Base-by-base conservation (phyloP, 495 filamentous ascomycete genomes). In the Echria macrotheca region DNA sequence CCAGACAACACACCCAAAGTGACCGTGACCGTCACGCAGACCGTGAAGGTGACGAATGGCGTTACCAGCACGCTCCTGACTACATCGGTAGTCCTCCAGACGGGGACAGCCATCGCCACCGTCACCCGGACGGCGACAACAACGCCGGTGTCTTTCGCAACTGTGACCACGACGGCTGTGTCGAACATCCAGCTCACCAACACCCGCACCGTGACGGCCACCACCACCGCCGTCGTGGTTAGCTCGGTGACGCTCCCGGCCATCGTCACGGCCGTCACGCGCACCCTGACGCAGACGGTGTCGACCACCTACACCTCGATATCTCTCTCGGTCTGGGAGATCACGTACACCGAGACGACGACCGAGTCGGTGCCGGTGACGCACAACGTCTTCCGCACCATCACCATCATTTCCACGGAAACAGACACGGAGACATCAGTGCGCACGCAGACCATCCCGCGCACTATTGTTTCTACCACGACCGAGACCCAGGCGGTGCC, bases 341-440 rank as follows among this genome's bases (percentile, higher is more conserved):
- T 48, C 1, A 48, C 46, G 1, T 23, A 28, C 2, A 48, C 46
- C 8, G 35, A 31, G 15, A 48, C 46, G 4, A 18, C 21, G 10
- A 48, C 46, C 8, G 33, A 14, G n/a, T 39, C 23, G 8, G 23
- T 28, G 7, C 19, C 46, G 18, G 46, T 39, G 8, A 48, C 46
- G 22, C 46, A 48, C 22, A 48, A 48, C 32, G 7, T 48, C 15
- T 48, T 48, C 32, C 33, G 46, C n/a, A 48, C 46, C 10, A 48
- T 48, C 33, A 48, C 46, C 22, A 25, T 48, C 22, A 7, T 48
- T 8, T 17, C 33, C 9, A 48, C 46, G 1, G 46, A 31, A 24
- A 39, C 23, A 5, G 22, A 10, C 5, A 23, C 31, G 19, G n/a
- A 39, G 8, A 39, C 36, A 2, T 9, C 36, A 1, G 17, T 18